phyloP scores from a whole-genome alignment of 257 asterid species.

The Linaria vulgaris region DNA sequence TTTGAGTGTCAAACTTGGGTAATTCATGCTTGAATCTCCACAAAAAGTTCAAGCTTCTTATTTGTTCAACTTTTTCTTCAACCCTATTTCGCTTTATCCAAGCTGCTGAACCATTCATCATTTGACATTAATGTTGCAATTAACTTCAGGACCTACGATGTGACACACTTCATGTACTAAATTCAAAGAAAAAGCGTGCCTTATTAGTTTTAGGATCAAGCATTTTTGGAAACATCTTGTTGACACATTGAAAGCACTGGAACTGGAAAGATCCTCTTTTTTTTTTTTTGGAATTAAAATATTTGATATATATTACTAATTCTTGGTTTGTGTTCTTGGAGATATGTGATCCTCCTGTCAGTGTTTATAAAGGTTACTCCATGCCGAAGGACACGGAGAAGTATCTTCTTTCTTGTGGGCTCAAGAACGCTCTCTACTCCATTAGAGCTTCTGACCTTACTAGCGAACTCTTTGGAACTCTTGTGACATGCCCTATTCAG shows the following conservation, averaged over 20 bases:
- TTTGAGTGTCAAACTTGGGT: neutral
- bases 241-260: too few relatives aligned
- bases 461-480: constrained; percentile 76
- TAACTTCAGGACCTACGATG: too few relatives aligned
- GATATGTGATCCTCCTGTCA: constrained; percentile 94
- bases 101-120: neutral
- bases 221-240: neutral
- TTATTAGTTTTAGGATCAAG: neutral
- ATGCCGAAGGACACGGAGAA: constrained; percentile 89
- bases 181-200: neutral
- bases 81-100: neutral
- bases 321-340: constrained; percentile 26
- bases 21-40: neutral
- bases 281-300: too few relatives aligned
- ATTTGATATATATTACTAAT: constrained; percentile 15
- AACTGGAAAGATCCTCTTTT: too few relatives aligned
- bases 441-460: constrained; percentile 78
- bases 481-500: constrained; percentile 70
- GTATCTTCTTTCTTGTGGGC: constrained; percentile 77
- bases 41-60: neutral
- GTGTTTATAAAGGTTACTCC: constrained; percentile 78
- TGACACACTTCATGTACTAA: neutral
- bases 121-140: too few relatives aligned
- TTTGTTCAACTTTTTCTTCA: neutral
- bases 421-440: constrained; percentile 83